Percentiles rank a stretch among this genome's conserved stretches.
Evolutionary conservation across 1,139 yeast species (phyloP).

Genomic region (Debaryomyces coudertii): DNA sequence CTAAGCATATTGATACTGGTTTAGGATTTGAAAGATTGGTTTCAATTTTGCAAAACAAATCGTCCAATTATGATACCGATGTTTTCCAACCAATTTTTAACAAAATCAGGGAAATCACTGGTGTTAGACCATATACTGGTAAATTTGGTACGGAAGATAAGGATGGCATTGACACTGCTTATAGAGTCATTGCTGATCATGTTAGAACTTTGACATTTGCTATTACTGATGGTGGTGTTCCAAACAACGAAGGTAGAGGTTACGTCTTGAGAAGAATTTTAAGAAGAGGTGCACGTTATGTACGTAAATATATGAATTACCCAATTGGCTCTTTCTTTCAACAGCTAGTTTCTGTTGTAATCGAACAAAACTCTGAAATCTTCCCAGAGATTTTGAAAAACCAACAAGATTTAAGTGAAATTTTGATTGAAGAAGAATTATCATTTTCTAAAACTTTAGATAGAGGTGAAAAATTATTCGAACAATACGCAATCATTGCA

Average conservation of each 20-base stretch:
- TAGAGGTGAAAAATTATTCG: constrained; percentile 96
- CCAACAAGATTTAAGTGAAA: constrained; percentile 79
- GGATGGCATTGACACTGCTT: constrained; percentile 97
- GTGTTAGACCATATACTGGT: constrained; percentile 88
- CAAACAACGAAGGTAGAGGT: constrained; percentile 98
- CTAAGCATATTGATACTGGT: constrained; percentile 96
- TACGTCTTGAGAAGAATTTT: constrained; percentile 94
- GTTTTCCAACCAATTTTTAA: constrained; percentile 87
- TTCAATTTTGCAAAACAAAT: constrained; percentile 85
- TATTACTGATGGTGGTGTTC: constrained; percentile 97
- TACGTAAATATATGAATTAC: constrained; percentile 91
- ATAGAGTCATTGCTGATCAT: constrained; percentile 97
- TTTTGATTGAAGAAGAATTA: constrained; percentile 92
- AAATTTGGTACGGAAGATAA: constrained; percentile 88
- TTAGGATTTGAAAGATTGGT: constrained; percentile 98
- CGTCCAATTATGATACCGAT: constrained; percentile 95
- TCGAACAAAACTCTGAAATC: constrained; percentile 81
- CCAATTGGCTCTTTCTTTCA: constrained; percentile 95
- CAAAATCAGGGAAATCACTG: constrained; percentile 88
- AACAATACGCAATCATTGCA: constrained; percentile 86
- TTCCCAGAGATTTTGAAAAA: constrained; percentile 88
- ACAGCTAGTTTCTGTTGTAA: constrained; percentile 87
- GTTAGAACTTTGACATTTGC: constrained; percentile 97
- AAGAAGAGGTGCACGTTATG: constrained; percentile 97
- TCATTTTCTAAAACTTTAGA: constrained; percentile 94